Evolutionary conservation across 495 filamentous ascomycete genomes (phyloP), one percentile per base, ranked within the genome.

Genomic region (Echria macrotheca): DNA sequence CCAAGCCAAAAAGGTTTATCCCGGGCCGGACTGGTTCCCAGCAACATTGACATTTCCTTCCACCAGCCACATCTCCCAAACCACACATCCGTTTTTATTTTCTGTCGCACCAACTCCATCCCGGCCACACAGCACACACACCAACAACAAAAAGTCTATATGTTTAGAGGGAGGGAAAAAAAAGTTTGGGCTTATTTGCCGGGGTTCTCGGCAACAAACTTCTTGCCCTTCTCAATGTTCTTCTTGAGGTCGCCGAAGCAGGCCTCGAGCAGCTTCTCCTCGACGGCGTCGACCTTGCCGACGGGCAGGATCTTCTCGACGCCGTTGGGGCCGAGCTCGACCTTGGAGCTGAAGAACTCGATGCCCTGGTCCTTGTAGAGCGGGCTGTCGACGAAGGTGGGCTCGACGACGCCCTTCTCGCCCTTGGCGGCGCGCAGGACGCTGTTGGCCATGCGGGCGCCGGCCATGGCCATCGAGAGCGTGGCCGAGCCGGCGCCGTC

Each of bases 401-500:
- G 91, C 82, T 98, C 93, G 51, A 93, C 69, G 50, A 98, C 85
- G 63, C 89, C 88, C 82, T 91, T 95, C 80, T 95, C 80, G 54
- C 94, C 93, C 68, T 95, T 82, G 19, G 89, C 75, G 59, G 94
- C 93, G 70, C 87, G 89, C 67, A 98, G 85, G 53, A 98, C 75
- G 60, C 84, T 85, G 77, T 96, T 91, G 57, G 93, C 89, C 79
- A 98, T 95, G 65, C 93, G 88, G 55, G 90, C 90, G 79, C 93
- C 93, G 60, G 93, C 93, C 81, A 94, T 93, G 58, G 93, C 93
- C 93, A 98, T 98, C 69, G 89, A 96, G 52, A 98, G 85, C 52
- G 93, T 98, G 67, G 93, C 93, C 52, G 94, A 97, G 56, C 93
- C 93, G 62, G 91, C 90, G 72, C 93, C 93, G 69, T 89, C 90